Evolutionary conservation across 129 eudicot genomes (phyloP).

Genomic region (Flaveria trinervia): DNA sequence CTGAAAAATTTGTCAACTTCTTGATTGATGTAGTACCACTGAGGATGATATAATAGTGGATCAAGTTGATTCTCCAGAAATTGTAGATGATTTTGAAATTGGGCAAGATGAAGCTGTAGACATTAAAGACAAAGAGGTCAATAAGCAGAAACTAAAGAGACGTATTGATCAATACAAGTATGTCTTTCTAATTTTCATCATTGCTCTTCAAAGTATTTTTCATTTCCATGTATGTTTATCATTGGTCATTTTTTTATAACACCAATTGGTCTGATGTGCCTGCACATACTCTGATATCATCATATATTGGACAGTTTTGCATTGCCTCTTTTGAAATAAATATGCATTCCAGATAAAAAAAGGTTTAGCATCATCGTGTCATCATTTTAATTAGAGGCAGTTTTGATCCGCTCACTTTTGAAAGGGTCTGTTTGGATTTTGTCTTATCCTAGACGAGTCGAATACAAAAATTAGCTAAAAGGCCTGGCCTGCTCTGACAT

Average conservation of each 20-base stretch:
- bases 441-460: neutral
- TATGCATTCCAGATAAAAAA: slow-evolving; percentile 13
- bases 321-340: neutral
- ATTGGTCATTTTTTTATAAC: slow-evolving; percentile 13
- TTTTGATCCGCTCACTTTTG: neutral
- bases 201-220: slow-evolving; percentile 12
- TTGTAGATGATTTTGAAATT: slow-evolving; percentile 92
- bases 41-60: slow-evolving; percentile 93
- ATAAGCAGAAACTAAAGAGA: slow-evolving; percentile 81
- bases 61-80: slow-evolving; percentile 82
- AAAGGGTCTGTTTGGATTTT: neutral
- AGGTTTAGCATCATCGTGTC: neutral
- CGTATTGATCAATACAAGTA: slow-evolving; percentile 84
- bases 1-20: neutral
- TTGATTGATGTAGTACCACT: slow-evolving; percentile 64
- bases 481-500: neutral
- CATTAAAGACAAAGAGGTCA: slow-evolving; percentile 80
- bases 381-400: neutral
- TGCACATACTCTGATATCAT: neutral
- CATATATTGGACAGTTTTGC: slow-evolving; percentile 6
- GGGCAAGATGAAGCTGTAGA: slow-evolving; percentile 94
- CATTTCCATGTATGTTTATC: slow-evolving; percentile 13
- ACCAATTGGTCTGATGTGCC: neutral
- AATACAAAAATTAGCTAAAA: neutral
- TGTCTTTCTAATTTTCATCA: slow-evolving; percentile 25